Conservation (phyloP, 345 rosid genomes). For the Anastatica hierochuntica region DNA sequence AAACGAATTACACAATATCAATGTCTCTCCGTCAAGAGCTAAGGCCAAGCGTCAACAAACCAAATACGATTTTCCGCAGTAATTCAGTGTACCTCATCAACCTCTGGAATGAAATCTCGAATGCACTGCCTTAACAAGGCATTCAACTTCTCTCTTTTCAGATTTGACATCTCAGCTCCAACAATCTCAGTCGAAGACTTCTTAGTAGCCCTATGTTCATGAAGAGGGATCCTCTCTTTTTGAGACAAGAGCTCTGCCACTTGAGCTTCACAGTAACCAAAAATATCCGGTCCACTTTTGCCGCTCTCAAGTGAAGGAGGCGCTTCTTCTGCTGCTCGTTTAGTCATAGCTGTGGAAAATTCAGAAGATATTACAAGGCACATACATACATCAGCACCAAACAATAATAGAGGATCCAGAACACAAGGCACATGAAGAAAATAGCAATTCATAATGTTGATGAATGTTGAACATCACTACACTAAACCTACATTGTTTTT, state of each 20-base stretch:
- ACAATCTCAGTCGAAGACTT: conserved; percentile 6
- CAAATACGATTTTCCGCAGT: not conserved
- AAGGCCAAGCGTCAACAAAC: not conserved
- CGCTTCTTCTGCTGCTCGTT: conserved; percentile 12
- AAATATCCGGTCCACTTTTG: not conserved
- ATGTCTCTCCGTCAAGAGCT: not conserved
- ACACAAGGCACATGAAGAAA: not conserved
- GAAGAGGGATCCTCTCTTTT: conserved; percentile 9
- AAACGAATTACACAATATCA: not conserved
- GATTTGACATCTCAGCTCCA: conserved; percentile 19
- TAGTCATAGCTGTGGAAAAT: conserved; percentile 5
- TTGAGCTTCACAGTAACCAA: conserved; percentile 14
- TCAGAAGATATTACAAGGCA: not conserved
- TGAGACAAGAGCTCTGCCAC: conserved; percentile 16
- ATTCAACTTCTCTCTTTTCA: conserved; percentile 17
- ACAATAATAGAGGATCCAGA: not conserved
- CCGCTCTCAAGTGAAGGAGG: conserved; percentile 3
- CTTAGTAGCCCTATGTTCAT: not conserved
- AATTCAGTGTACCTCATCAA: conserved; percentile 17
- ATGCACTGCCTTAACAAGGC: conserved; percentile 20
- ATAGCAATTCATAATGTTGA: not conserved
- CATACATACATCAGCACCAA: conserved; percentile 6
- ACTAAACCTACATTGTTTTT: not conserved
- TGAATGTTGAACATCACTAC: not conserved
- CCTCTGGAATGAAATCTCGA: not conserved